A percentile compares a stretch with the other conserved stretches of the same genome.
phyloP scores from a whole-genome alignment of 257 asterid genomes.

The Forsythia suspensa region DNA sequence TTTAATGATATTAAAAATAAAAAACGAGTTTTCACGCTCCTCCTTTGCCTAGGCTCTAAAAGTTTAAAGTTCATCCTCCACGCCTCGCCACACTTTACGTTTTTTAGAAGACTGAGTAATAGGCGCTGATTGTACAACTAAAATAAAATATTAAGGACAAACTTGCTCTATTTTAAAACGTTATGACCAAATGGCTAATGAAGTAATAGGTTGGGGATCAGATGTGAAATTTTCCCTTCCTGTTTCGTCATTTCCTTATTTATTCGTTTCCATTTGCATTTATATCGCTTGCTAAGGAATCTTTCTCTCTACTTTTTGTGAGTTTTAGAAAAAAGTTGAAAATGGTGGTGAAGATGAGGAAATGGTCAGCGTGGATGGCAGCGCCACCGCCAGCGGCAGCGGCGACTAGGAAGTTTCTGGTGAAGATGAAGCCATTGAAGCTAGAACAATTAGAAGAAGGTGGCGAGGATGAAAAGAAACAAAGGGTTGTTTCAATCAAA shows the following conservation, averaged over 20 bases:
- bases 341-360: conserved; percentile 50
- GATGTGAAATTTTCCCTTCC: background rate
- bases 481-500: conserved; percentile 35
- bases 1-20: too few relatives aligned
- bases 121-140: too few relatives aligned
- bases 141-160: too few relatives aligned
- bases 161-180: too few relatives aligned
- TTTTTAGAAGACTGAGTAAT: too few relatives aligned
- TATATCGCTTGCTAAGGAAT: background rate
- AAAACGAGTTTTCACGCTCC: too few relatives aligned
- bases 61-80: too few relatives aligned
- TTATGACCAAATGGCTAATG: too few relatives aligned
- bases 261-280: background rate
- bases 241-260: background rate
- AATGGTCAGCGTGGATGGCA: conserved; percentile 44
- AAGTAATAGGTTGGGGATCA: conserved; percentile 4
- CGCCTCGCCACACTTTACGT: too few relatives aligned
- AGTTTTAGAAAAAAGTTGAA: background rate
- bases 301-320: background rate
- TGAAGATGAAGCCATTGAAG: conserved; percentile 49
- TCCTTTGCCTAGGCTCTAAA: too few relatives aligned
- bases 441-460: conserved; percentile 31
- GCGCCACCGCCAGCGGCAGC: conserved; percentile 26
- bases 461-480: conserved; percentile 4
- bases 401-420: conserved; percentile 46